Evolutionary conservation across 257 asterid genomes (phyloP).

Genomic region (Mentha longifolia): DNA sequence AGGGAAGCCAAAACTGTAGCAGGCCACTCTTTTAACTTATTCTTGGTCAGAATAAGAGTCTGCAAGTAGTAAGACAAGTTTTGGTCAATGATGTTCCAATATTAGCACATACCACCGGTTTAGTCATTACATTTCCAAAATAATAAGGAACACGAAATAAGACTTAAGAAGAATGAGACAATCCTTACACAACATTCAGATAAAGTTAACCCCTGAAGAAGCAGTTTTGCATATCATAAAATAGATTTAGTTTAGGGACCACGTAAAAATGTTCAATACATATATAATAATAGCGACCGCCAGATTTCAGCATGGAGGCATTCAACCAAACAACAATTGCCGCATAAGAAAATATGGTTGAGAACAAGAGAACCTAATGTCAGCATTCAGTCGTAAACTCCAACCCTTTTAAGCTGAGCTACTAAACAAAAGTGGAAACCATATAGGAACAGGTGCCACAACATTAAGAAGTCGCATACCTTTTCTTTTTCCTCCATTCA

Average conservation of each 20-base stretch:
- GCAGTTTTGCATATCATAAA: conserved; percentile 1
- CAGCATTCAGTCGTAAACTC: not conserved
- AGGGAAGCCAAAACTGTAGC: conserved; percentile 65
- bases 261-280: not conserved
- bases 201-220: conserved; percentile 14
- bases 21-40: conserved; percentile 94
- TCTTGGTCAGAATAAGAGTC: conserved; percentile 82
- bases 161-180: not conserved
- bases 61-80: conserved; percentile 37
- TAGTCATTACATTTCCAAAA: conserved; percentile 19
- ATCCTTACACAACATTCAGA: conserved; percentile 13
- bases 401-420: conserved; percentile 21
- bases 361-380: conserved; percentile 19
- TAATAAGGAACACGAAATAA: conserved; percentile 6
- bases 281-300: not conserved
- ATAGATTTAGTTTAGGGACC: conserved; percentile 8
- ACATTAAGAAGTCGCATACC: conserved; percentile 6
- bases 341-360: conserved; percentile 18
- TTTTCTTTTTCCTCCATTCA: conserved; percentile 22
- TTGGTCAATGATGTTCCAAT: conserved; percentile 27
- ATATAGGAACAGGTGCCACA: conserved; percentile 7
- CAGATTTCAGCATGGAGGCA: conserved; percentile 9
- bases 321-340: conserved; percentile 18
- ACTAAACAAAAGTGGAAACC: conserved; percentile 1
- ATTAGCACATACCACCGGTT: conserved; percentile 24